Conservation (phyloP, 805 yeast genomes). For the Yarrowia sp. region DNA sequence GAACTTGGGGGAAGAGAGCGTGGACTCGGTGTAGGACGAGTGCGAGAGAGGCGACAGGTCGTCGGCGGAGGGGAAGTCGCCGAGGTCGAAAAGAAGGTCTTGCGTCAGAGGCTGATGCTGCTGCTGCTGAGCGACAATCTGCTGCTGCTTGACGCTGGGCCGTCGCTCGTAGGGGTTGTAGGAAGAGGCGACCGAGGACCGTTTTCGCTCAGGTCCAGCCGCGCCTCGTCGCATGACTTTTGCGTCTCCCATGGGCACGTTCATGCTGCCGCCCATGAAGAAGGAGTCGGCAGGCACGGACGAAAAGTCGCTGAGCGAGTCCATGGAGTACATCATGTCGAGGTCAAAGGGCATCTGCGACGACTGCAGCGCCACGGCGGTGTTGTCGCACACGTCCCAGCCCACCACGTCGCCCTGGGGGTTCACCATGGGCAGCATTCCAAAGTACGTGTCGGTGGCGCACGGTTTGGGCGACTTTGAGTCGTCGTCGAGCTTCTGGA, state of each 20-base stretch:
- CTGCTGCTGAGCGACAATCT: conserved; percentile 21
- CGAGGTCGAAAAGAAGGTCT: conserved; percentile 11
- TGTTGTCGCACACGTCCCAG: conserved; percentile 21
- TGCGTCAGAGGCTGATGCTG: conserved; percentile 25
- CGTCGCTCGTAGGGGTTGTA: conserved; percentile 16
- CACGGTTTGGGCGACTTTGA: conserved; percentile 19
- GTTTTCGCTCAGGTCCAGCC: conserved; percentile 15
- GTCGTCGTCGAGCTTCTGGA: conserved; percentile 16
- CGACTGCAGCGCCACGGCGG: neutral
- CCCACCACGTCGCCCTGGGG: conserved; percentile 24
- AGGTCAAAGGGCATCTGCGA: conserved; percentile 14
- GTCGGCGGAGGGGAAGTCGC: conserved; percentile 18
- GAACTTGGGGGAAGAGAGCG: conserved; percentile 21
- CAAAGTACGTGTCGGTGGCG: conserved; percentile 20
- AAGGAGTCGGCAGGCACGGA: conserved; percentile 15
- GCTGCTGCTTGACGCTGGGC: conserved; percentile 25
- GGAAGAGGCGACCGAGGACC: conserved; percentile 1
- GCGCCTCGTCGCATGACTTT: conserved; percentile 17
- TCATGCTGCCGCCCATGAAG: neutral
- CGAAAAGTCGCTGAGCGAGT: conserved; percentile 10
- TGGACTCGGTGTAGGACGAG: conserved; percentile 21
- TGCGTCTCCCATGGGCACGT: neutral
- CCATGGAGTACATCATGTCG: conserved; percentile 19
- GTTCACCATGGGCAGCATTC: conserved; percentile 24
- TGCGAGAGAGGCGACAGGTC: conserved; percentile 18